Base-by-base conservation (phyloP, 148 eudicot species). In the Rhododendron griersonianum region DNA sequence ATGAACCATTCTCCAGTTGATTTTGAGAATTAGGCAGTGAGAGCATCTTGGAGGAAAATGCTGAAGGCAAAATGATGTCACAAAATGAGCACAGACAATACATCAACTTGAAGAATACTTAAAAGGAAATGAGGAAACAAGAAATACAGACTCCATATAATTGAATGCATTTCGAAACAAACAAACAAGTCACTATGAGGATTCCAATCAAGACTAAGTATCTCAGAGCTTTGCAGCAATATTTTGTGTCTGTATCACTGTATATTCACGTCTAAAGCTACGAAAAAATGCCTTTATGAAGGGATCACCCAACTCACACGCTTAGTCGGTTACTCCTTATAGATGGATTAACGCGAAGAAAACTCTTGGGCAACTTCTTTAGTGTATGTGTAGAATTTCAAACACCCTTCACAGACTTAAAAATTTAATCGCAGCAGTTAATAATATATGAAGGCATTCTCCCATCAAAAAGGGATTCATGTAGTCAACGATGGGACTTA, bases 21-120 rank as follows among this genome's bases (percentile, higher is more conserved):
- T 89, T 89, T 55, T 85, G 75, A 86, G 59, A 78, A 82, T 83
- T 82, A 80, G 86, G 87, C 88, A 88, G 87, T 73, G 86, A 81
- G 87, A 91, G 87, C 99, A 94, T 96, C 93, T 87, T 93, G 91
- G 23, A 83, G 86, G 87, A 14, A 76, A 80, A 80, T 74, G 57
- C 87, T 73, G 86, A 86, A 83, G 47, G 87, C 33, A 69, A 87
- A 83, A 55, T 84, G 57, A 28, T 51, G 13, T 82, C 81, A 61
- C 44, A 41, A 57, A 76, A 82, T 30, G 76, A 57, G 30, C 44
- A 57, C 4, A 77, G 23, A 83, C 63, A 19, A 21, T 11, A 50
- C 1, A 47, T 48, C 25, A 0, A 57, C 16, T 9, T 47, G 2
- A 83, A 69, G 0, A 41, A 61, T 73, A 21, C 28, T 77, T 19